Conservation (phyloP, 139 green algal genomes). For the Chlorella sp. region DNA sequence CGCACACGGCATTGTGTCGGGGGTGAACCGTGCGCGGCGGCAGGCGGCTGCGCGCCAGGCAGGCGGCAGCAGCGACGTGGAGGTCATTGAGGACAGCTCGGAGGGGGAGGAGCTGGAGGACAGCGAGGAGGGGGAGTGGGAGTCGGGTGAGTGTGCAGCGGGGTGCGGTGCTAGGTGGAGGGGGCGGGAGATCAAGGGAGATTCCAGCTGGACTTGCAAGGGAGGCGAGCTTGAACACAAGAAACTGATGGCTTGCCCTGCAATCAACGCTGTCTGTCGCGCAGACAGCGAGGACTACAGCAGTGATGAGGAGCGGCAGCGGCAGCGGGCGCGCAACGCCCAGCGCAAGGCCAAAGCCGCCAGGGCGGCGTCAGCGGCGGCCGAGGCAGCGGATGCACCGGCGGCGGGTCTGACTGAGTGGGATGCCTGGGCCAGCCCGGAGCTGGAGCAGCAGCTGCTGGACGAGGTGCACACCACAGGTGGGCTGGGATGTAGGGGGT, state of each 20-base stretch:
- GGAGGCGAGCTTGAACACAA: neutral
- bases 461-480: constrained; percentile 35
- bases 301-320: neutral
- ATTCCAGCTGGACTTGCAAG: no score
- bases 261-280: neutral
- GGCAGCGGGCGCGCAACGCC: neutral
- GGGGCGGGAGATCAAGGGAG: no score
- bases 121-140: constrained; percentile 16
- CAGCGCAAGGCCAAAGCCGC: neutral
- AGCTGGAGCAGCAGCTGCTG: constrained; percentile 31
- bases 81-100: constrained; percentile 29
- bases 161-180: neutral
- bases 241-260: neutral
- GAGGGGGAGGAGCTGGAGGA: constrained; percentile 1
- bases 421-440: constrained; percentile 17
- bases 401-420: neutral
- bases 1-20: constrained; percentile 43
- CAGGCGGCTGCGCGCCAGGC: constrained; percentile 8
- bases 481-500: neutral
- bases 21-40: constrained; percentile 20
- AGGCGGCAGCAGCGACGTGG: neutral
- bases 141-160: neutral
- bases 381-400: neutral
- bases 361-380: neutral
- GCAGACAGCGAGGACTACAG: constrained; percentile 22